Evolutionary conservation across 2,329 filamentous ascomycete genomes (phyloP).

Genomic region (Neocatenulostroma microsporum): DNA sequence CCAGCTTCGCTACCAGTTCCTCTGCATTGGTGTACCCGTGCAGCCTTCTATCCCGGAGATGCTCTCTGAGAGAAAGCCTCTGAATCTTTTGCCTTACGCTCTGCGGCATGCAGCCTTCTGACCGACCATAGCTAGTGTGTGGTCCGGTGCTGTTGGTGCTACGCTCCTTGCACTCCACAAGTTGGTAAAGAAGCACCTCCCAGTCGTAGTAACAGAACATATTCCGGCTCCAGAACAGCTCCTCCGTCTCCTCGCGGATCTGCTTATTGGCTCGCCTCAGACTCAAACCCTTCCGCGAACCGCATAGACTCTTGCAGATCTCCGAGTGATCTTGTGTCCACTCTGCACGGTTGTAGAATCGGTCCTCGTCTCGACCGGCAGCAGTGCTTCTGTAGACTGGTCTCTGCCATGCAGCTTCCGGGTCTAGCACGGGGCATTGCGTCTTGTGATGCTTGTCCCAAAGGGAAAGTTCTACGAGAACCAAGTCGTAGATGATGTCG

Average conservation of each 20-base stretch:
- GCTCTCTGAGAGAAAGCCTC: no score
- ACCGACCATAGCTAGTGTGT: no score
- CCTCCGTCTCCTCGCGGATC: neutral
- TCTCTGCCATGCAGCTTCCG: neutral
- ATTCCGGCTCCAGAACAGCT: neutral
- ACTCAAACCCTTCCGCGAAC: neutral
- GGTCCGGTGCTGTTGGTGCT: no score
- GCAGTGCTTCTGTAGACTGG: slow-evolving; percentile 1
- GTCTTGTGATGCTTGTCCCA: neutral
- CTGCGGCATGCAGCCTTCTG: neutral
- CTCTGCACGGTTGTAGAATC: no score
- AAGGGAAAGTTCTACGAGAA: neutral
- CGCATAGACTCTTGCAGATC: no score
- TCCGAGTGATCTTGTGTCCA: no score
- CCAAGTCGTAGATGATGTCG: neutral
- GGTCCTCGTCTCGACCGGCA: no score
- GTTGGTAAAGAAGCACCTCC: neutral
- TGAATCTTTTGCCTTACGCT: neutral
- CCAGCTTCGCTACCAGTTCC: no score
- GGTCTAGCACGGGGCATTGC: neutral
- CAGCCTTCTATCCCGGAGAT: no score
- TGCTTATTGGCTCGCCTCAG: neutral
- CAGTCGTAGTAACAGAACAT: neutral
- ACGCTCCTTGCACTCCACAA: neutral
- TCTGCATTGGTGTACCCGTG: no score